Evolutionary conservation across 768 basidiomycete genomes (phyloP), one percentile per base, ranked within the genome.

Genomic region (Galerina sulciceps): DNA sequence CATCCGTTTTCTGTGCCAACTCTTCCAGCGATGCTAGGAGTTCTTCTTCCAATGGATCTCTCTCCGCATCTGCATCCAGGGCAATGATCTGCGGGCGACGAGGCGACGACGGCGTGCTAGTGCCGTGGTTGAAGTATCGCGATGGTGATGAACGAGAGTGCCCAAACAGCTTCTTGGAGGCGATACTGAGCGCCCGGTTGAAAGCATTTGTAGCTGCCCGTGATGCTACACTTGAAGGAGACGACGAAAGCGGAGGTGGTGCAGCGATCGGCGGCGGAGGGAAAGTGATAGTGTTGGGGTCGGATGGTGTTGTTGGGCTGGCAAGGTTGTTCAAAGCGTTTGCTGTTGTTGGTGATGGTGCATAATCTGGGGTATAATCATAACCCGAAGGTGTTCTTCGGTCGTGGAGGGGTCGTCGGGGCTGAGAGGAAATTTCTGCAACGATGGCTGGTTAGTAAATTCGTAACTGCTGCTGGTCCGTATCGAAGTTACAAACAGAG

Each of bases 1-100:
- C 94, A 59, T 92, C 88, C 35, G 96, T 96, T 82, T 99, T 99
- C 80, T 97, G 93, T 35, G 96, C 96, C 3, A 96, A 77, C 62
- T 96, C 91, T 69, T 99, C 96, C 42, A 99, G 76, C 17, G 76
- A 72, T 2, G 80, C 85, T n/a, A 97, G 75, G n/a, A 97, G 73
- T 59, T 86, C 85, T 59, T 96, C 93, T 65, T 97, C 94, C 64
- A 90, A 76, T 1, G 88, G 89, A 65, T 91, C 89, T 17, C 82
- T 73, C 60, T 79, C 76, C 5, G 69, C 75, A 45, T 79, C 80
- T 5, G 73, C 75, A 48, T 79, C 82, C 50, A 77, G 60, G 2
- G 80, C 66, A 40, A 89, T 77, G 26, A 88, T 78, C 45, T 83
- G 86, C 8, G 80, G 76, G 38, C 86, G 76, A 31, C 84, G 76